These are phyloP conservation scores for Aquilaria sinensis DNA, from an alignment of 345 rosid genomes.

Conservation along the genomic window DNA sequence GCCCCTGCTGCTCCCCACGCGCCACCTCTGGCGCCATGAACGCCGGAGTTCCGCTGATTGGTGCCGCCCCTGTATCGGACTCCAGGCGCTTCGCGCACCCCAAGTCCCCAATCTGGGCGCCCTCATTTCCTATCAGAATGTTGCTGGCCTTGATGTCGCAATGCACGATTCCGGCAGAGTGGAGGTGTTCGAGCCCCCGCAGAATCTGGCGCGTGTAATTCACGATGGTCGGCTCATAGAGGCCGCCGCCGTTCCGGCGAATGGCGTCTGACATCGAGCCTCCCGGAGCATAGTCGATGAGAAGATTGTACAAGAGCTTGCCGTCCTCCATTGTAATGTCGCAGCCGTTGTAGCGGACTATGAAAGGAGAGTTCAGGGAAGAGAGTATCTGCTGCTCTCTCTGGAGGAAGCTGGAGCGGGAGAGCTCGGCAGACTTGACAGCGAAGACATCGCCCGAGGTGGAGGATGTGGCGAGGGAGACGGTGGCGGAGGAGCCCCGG, in stretches of 20 bases:
- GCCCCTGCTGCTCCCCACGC: conserved; percentile 71
- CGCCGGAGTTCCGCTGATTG: conserved; percentile 55
- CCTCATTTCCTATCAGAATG: conserved; percentile 39
- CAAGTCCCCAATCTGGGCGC: conserved; percentile 63
- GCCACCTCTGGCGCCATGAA: conserved; percentile 91
- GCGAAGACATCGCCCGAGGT: conserved; percentile 41
- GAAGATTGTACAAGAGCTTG: conserved; percentile 41
- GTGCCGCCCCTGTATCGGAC: conserved; percentile 7
- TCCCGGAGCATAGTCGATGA: conserved; percentile 58
- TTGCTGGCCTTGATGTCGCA: conserved; percentile 75
- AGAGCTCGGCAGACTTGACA: conserved; percentile 51
- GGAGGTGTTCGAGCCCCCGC: conserved; percentile 55
- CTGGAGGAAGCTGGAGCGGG: conserved; percentile 39
- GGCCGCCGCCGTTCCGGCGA: conserved; percentile 29
- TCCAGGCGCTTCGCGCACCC: conserved; percentile 57
- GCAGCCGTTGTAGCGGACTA: conserved; percentile 56
- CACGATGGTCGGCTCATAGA: conserved; percentile 32
- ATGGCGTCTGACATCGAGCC: conserved; percentile 43
- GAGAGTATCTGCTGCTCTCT: conserved; percentile 53
- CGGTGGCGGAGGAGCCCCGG: conserved; percentile 75
- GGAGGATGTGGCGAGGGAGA: conserved; percentile 38
- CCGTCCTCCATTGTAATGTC: conserved; percentile 33
- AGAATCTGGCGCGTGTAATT: conserved; percentile 47
- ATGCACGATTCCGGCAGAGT: conserved; percentile 51
- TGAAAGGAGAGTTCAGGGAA: conserved; percentile 36